Evolutionary conservation across 2,329 filamentous ascomycete species (phyloP), one percentile per base, ranked within the genome.

Genomic region (Botrytis fabae): DNA sequence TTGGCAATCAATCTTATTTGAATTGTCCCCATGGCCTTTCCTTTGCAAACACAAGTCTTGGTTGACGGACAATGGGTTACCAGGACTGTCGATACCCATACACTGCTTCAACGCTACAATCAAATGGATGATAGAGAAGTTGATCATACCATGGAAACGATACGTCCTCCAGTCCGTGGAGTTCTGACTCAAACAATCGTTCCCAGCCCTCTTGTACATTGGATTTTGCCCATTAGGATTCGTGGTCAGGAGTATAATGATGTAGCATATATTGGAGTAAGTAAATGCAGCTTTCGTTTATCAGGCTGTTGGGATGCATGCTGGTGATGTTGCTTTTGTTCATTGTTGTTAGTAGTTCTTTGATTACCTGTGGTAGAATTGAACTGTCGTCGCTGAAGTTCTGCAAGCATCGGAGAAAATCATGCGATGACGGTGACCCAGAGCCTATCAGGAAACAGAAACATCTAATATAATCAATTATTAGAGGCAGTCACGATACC

Each of bases 221-320:
- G 88, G 85, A 91, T 98, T 61, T 84, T 97, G 22, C 93, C 94
- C 20, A 93, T 91, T n/a, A 89, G 91, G 74, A 85, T 98, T 74
- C 88, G 95, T 73, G 90, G 90, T 72, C 85, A 86, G 69, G 82
- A 86, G 61, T 85, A 90, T 74, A 94, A 96, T 77, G 95, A 98
- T 83, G 89, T 98, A 75, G 91, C 95, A 54, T 94, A 97, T 78
- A 87, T 99, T 73, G 93, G 94, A 71, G 90, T 92, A 85, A 83
- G 89, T 86, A 44, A n/a, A 70, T 40, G 25, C 69, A 73, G 75
- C 73, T 73, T 73, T 63, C 75, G 40, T 65, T 61, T 46, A 7
- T 46, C 40, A n/a, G 73, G 48, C 32, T 71, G 14, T 44, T 25
- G 28, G 28, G 61, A 14, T 48, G 48, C n/a, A 51, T 70, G 9